These are phyloP conservation scores for Neonectria sp. DNA, from an alignment of 2,329 filamentous ascomycete genomes.

Conservation along the genomic window DNA sequence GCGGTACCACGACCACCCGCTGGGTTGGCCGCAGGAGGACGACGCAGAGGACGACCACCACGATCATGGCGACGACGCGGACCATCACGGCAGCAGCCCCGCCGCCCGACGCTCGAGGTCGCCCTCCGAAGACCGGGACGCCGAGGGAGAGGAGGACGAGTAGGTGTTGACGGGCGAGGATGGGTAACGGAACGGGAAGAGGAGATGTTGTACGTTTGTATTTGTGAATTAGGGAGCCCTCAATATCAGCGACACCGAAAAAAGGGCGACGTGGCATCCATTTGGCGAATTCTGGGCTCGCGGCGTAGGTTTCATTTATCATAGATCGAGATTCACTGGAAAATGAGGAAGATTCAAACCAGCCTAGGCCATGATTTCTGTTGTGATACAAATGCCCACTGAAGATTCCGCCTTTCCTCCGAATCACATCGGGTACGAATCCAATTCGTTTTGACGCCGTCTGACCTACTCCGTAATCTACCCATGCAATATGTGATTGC, in stretches of 20 bases:
- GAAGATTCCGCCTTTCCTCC: not conserved
- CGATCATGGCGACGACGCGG: slow-evolving; percentile 49
- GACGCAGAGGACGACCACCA: slow-evolving; percentile 53
- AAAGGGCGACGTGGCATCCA: slow-evolving; percentile 28
- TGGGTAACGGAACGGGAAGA: slow-evolving; percentile 45
- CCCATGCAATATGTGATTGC: not conserved
- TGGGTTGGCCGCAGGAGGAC: slow-evolving; percentile 61
- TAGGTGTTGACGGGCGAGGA: slow-evolving; percentile 27
- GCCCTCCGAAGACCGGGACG: slow-evolving; percentile 56
- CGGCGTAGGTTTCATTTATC: slow-evolving; percentile 42
- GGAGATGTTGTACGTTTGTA: slow-evolving; percentile 31
- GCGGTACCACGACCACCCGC: slow-evolving; percentile 67
- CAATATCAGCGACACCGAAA: slow-evolving; percentile 14
- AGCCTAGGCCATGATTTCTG: not conserved
- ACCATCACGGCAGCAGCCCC: slow-evolving; percentile 45
- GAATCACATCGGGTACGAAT: slow-evolving; percentile 1
- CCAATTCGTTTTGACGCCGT: not conserved
- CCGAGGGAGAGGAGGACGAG: slow-evolving; percentile 63
- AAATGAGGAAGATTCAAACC: slow-evolving; percentile 16
- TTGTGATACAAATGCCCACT: not conserved
- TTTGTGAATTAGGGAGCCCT: slow-evolving; percentile 17
- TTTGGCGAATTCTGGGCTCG: slow-evolving; percentile 34
- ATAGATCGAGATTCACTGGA: slow-evolving; percentile 33
- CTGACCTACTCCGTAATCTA: not conserved
- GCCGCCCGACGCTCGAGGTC: slow-evolving; percentile 46